Evolutionary conservation across 1,284 basidiomycete genomes (phyloP), one percentile per base, ranked within the genome.

Genomic region (Abortiporus biennis): DNA sequence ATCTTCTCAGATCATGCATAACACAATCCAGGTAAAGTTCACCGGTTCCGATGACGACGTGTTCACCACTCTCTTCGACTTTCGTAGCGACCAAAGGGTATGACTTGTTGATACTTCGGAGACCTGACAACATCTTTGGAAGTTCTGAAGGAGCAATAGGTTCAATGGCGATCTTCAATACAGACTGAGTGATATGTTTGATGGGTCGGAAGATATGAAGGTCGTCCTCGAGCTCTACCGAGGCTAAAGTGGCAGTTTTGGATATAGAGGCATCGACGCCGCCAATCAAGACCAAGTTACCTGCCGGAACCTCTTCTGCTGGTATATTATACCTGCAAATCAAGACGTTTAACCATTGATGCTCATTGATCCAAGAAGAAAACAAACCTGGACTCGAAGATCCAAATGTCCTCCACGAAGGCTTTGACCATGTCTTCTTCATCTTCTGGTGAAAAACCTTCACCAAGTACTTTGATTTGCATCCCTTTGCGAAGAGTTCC

Each of bases 91-190:
- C 80, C 6, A 99, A 74, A 3, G 96, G 96, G 63, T 99, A 99
- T 27, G 88, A 91, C 65, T 98, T 99, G 73, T 98, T 99, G 66
- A 99, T 79, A 55, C 92, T 96, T 45, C 96, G 85, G 47, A 99
- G 67, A 38, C 96, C 96, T 33, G 95, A 87, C 48, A 99, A 72
- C 94, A 99, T 98, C 65, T 99, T 98, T 11, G 96, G 96, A 42
- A 99, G 72, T 65, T 99, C 96, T 11, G 94, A 95, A 2, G 96
- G 96, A 20, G 90, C 85, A 40, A 99, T 92, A 8, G 96, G 96
- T 67, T 99, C 96, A 42, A 99, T 96, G 19, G 96, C 93, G 51
- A 99, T 85, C 66, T 99, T 99, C 52, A 99, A 79, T n/a, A 99
- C 92, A 0, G 94, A 92, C 61, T 95, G 84, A 1, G 96, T 97